Base-by-base conservation (phyloP, 257 asterid species). In the Capsicum chinense region DNA sequence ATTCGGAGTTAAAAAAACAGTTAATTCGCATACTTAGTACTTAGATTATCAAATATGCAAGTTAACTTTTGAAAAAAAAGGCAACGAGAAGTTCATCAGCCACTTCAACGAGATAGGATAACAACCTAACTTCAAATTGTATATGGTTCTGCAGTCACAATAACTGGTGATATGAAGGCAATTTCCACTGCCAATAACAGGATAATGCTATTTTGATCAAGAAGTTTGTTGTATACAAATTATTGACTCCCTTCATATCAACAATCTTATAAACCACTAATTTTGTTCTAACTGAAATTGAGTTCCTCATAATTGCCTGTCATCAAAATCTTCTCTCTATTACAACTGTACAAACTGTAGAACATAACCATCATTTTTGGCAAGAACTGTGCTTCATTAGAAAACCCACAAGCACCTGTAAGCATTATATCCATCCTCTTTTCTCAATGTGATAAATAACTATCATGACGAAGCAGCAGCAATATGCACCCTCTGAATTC, bases 11-110 rank as follows among this genome's bases (percentile, higher is more conserved):
- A 3, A 26, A 50, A 52, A 9, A 56, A 54, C 47, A 7, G 26
- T 14, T 48, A 19, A 50, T 50, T 52, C 19, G 1, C 63, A 7
- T 14, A 54, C 48, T 76, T 26, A 26, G 64, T 14, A 21, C 59
- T 52, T 76, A 50, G 48, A 37, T 52, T 47, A 76, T 76, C 81
- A 52, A 26, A 76, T 21, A 54, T 78, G 64, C 64, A 78, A 78
- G 50, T 78, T 26, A 7, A 33, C 15, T 78, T 78, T 33, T 33
- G 3, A 0, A 14, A 19, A 47, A 15, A 69, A 68, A 39, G 54
- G 79, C 15, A 69, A 69, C 42, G 56, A 69, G 79, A 69, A 69
- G 79, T 69, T 69, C 56, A 69, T 14, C 8, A 69, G 26, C 14
- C 79, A 69, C 79, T 8, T 69, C 33, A 69, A 69, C n/a, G 56